Evolutionary conservation across 371 early-diverging fungal genomes (phyloP), one percentile per base, ranked within the genome.

Genomic region (Circinella umbellata): DNA sequence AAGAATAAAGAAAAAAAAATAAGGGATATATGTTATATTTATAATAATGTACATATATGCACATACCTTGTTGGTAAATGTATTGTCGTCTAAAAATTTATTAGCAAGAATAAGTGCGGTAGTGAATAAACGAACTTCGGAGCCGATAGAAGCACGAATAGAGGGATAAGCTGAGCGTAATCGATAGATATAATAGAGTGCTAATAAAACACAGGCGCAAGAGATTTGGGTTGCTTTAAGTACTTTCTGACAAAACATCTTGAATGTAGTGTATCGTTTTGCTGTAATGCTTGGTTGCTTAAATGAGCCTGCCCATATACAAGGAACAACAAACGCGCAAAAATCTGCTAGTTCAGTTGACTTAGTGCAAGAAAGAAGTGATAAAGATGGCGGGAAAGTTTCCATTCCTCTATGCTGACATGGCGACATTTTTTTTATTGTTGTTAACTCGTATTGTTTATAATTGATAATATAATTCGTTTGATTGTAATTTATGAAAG

Each of bases 21-120:
- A 27, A 27, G 27, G 27, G 27, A 27, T 27, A 27, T 27, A 27
- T 27, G 27, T 27, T 27, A 27, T 27, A 27, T 27, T 0, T 27
- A 27, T 27, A 27, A 27, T 27, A 27, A 27, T 27, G 27, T 27
- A 27, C 27, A 27, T 64, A 63, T 63, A 14, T 63, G 35, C 17
- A 8, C 49, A 64, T 73, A 83, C 83, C 83, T 84, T 84, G 67
- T 88, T 88, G 27, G 91, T 88, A 66, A 86, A 91, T 61, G 91
- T 89, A 72, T 90, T 88, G 78, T 91, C 91, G 64, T 91, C 91
- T 18, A 91, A 76, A 64, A 79, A 91, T 68, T 91, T 91, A 71
- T 86, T 88, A 60, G 90, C 87, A 7, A 90, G 78, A 62, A 90
- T 82, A 35, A 90, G 77, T 57, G 91, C 86, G 7, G 90, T 89